Evolutionary conservation across 78 protist species (phyloP).

Genomic region (Thecamonas trahens): DNA sequence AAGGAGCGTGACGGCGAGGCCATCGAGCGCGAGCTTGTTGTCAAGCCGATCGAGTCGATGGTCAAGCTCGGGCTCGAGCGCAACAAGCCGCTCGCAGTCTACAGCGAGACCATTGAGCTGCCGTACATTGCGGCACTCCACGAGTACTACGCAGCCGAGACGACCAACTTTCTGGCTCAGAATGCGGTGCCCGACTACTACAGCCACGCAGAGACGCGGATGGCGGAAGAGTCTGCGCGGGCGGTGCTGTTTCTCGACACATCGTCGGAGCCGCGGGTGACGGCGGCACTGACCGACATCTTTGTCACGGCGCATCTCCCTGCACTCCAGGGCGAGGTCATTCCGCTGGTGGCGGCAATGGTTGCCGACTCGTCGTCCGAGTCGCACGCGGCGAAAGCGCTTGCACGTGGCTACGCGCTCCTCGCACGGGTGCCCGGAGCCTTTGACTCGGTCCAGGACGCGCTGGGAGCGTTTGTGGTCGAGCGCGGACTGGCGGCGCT

Average conservation of each 20-base stretch:
- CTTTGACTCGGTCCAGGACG: slow-evolving; percentile 44
- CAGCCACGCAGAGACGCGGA: slow-evolving; percentile 42
- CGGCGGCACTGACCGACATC: too few relatives aligned
- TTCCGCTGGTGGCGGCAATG: too few relatives aligned
- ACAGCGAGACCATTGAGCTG: slow-evolving; percentile 36
- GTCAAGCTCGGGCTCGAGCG: too few relatives aligned
- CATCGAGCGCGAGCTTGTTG: too few relatives aligned
- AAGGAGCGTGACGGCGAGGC: too few relatives aligned
- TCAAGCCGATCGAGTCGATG: too few relatives aligned
- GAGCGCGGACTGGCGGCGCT: background rate
- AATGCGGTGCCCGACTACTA: slow-evolving; percentile 28
- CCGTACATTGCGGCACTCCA: slow-evolving; percentile 24
- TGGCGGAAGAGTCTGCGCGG: slow-evolving; percentile 39
- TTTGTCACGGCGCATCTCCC: too few relatives aligned
- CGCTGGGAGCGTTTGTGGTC: too few relatives aligned
- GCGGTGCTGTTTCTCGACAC: slow-evolving; percentile 27
- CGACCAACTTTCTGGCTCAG: slow-evolving; percentile 22
- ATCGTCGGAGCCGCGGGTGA: too few relatives aligned
- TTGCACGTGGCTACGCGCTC: slow-evolving; percentile 52
- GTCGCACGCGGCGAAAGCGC: slow-evolving; percentile 5
- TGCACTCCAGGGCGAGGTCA: too few relatives aligned
- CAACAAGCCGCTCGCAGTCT: slow-evolving; percentile 28
- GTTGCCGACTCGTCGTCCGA: too few relatives aligned
- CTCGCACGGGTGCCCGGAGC: slow-evolving; percentile 54
- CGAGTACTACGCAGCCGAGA: slow-evolving; percentile 47